Evolutionary conservation across 2,329 filamentous ascomycete species (phyloP).

Genomic region (Bretziella fagacearum): DNA sequence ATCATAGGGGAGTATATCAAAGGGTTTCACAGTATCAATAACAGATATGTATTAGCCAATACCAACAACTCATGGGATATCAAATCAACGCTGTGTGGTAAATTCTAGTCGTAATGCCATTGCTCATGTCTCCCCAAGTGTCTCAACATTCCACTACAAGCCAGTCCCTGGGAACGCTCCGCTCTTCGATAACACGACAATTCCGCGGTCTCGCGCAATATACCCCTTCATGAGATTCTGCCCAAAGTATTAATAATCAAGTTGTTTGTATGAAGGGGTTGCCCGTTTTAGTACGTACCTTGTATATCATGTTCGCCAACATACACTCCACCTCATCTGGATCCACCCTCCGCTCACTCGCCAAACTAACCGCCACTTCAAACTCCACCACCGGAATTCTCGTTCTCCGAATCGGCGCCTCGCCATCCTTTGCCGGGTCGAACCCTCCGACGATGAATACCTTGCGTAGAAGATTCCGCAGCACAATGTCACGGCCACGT

Average conservation of each 20-base stretch:
- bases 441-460: constrained; percentile 76
- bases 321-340: constrained; percentile 90
- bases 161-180: constrained; percentile 89
- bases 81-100: not conserved
- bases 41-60: not conserved
- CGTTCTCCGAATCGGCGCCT: constrained; percentile 50
- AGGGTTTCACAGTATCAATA: not conserved
- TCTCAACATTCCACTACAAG: constrained; percentile 25
- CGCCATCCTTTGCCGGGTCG: constrained; percentile 56
- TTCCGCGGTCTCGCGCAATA: constrained; percentile 76
- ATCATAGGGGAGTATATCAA: too few species aligned
- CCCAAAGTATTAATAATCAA: not conserved
- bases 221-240: constrained; percentile 96
- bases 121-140: not conserved
- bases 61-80: too few species aligned
- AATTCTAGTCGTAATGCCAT: not conserved
- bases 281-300: constrained; percentile 38
- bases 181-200: constrained; percentile 82
- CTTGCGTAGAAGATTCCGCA: constrained; percentile 82
- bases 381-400: constrained; percentile 75
- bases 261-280: too few species aligned
- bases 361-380: constrained; percentile 63
- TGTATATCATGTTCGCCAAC: constrained; percentile 94
- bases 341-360: constrained; percentile 52
- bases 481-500: constrained; percentile 72